Conservation (phyloP, 306 rosid species). For the Medicago lupulina region DNA sequence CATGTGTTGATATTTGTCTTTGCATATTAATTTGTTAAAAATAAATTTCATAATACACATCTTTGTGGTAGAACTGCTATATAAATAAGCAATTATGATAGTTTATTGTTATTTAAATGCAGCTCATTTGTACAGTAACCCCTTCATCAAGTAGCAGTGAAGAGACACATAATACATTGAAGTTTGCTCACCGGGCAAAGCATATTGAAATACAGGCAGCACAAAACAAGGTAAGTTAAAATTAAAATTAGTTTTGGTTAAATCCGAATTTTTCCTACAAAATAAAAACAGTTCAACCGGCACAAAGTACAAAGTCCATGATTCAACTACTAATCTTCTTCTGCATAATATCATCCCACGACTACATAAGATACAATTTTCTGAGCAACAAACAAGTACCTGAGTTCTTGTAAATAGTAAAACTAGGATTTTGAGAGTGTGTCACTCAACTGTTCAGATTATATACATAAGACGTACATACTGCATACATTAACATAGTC, state of each 20-base stretch:
- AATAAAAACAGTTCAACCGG: conserved; percentile 8
- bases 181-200: conserved; percentile 97
- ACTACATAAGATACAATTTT: neutral
- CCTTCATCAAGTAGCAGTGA: conserved; percentile 97
- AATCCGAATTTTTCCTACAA: conserved; percentile 24
- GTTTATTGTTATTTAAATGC: conserved; percentile 48
- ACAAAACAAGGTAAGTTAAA: conserved; percentile 75
- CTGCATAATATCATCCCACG: neutral
- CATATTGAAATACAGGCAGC: conserved; percentile 97
- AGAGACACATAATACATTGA: conserved; percentile 95
- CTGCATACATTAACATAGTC: conserved; percentile 2
- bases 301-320: conserved; percentile 7
- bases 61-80: conserved; percentile 35
- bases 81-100: conserved; percentile 29
- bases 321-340: conserved; percentile 11
- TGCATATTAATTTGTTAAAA: conserved; percentile 39
- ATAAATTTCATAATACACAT: conserved; percentile 20
- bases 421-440: neutral
- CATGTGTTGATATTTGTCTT: conserved; percentile 35
- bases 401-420: conserved; percentile 12
- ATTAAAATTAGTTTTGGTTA: neutral
- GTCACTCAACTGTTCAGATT: conserved; percentile 6
- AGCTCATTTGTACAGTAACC: conserved; percentile 98
- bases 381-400: conserved; percentile 15
- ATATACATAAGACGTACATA: neutral